Evolutionary conservation across 352 stramenopile species (phyloP), one percentile per base, ranked within the genome.

Genomic region (Phytopythium delawarense): DNA sequence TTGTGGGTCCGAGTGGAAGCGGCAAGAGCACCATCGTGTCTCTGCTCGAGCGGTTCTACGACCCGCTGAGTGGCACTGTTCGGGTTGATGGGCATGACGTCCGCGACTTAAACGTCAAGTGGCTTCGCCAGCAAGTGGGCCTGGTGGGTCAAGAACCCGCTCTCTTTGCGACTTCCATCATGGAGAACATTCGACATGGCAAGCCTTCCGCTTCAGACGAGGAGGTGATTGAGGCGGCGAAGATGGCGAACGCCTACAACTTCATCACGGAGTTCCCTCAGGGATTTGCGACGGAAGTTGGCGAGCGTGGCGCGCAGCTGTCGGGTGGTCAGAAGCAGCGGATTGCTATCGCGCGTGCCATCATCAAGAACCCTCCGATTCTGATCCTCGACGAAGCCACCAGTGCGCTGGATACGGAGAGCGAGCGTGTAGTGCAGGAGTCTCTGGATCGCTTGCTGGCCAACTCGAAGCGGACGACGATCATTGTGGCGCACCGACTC

Each of bases 311-410:
- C 21, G 76, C 92, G 16, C 76, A 92, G 65, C 68, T 98, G 2
- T 88, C 67, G 16, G 93, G 93, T 30, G 95, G 93, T 12, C 96
- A 98, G 79, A 97, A 97, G 61, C 95, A 99, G 66, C 74, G 94
- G 20, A 89, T 98, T 65, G 88, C 87, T 18, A 98, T 98, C 61
- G 92, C 92, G 12, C 78, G 95, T 46, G 93, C 91, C 0, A 70
- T 98, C 39, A 63, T 98, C 45, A 85, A 87, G 46, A 89, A 96
- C 53, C 91, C 89, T 7, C 59, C 72, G 3, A 75, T 97, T 23
- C 73, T 97, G 21, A 55, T 97, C 9, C 57, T 97, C 11, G 89
- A 97, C 66, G 89, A 97, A 65, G 88, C 88, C 16, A 96, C 88
- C 21, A 84, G 70, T 57, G 88, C 86, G 9, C 66, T 95, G 7